Conservation (phyloP, 108 stramenopile species). For the Chaetoceros muelleri region DNA sequence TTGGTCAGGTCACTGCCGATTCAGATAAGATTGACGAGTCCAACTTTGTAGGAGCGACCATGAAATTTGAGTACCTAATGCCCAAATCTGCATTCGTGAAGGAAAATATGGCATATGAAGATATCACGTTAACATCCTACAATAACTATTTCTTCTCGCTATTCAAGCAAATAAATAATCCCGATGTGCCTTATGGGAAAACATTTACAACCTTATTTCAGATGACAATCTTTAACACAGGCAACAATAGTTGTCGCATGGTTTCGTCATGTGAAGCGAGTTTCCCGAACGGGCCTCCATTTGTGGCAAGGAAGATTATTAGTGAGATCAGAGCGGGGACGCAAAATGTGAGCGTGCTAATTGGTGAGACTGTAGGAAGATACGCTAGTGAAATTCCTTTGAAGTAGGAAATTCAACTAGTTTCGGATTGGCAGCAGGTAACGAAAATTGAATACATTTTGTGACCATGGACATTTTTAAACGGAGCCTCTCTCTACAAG, state of each 20-base stretch:
- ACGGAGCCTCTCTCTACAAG: too few species aligned
- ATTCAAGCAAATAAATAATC: background rate
- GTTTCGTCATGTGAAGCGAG: slow-evolving; percentile 63
- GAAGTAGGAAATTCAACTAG: too few species aligned
- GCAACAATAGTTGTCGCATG: slow-evolving; percentile 51
- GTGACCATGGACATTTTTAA: too few species aligned
- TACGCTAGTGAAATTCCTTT: slow-evolving; percentile 60
- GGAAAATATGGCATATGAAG: slow-evolving; percentile 65
- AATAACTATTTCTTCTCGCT: slow-evolving; percentile 55
- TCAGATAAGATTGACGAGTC: slow-evolving; percentile 33
- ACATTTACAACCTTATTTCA: slow-evolving; percentile 72
- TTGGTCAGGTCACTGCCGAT: slow-evolving; percentile 27
- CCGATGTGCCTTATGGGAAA: slow-evolving; percentile 50
- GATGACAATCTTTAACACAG: slow-evolving; percentile 55
- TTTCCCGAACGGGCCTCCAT: slow-evolving; percentile 75
- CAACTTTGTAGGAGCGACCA: slow-evolving; percentile 37
- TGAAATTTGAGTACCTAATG: slow-evolving; percentile 49
- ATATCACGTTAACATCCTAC: slow-evolving; percentile 40
- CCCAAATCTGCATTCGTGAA: slow-evolving; percentile 70
- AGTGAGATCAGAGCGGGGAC: slow-evolving; percentile 71
- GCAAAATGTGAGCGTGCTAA: slow-evolving; percentile 49
- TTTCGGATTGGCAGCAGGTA: too few species aligned
- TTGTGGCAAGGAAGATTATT: slow-evolving; percentile 67
- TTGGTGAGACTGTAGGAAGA: slow-evolving; percentile 55
- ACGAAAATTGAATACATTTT: too few species aligned